Evolutionary conservation across 257 asterid genomes (phyloP).

Genomic region (Petunia secreta): DNA sequence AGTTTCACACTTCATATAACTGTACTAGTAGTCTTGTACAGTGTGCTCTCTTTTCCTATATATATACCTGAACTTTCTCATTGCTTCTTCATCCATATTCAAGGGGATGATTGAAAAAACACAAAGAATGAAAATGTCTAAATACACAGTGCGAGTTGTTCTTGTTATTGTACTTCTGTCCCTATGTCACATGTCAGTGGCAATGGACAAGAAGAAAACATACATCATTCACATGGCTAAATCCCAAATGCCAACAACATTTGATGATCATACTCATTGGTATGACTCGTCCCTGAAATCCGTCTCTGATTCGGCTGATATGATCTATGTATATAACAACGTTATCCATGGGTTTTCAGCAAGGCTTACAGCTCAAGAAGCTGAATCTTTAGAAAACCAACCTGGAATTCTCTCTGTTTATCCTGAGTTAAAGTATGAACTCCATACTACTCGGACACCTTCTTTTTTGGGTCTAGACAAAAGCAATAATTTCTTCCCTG

Average conservation of each 20-base stretch:
- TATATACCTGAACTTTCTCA: conserved; percentile 28
- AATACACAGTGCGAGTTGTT: conserved; percentile 11
- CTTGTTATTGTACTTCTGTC: conserved; percentile 27
- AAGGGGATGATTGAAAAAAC: not conserved
- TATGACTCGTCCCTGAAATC: conserved; percentile 76
- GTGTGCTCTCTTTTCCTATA: not conserved
- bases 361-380: conserved; percentile 59
- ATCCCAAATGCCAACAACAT: conserved; percentile 68
- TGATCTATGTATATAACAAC: conserved; percentile 66
- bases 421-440: conserved; percentile 68
- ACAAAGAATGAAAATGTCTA: conserved; percentile 8
- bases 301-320: conserved; percentile 69
- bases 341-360: conserved; percentile 78
- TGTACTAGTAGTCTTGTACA: too few relatives aligned
- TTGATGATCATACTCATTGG: conserved; percentile 63
- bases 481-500: conserved; percentile 62
- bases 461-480: conserved; percentile 70
- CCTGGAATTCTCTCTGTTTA: conserved; percentile 69
- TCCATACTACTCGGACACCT: conserved; percentile 93
- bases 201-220: conserved; percentile 42
- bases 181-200: conserved; percentile 32
- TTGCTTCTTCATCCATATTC: conserved; percentile 16
- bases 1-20: conserved; percentile 22
- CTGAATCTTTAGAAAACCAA: conserved; percentile 44
- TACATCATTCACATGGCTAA: conserved; percentile 87